Base-by-base conservation (phyloP, 2,329 filamentous ascomycete species). In the Rutstroemia sp. region DNA sequence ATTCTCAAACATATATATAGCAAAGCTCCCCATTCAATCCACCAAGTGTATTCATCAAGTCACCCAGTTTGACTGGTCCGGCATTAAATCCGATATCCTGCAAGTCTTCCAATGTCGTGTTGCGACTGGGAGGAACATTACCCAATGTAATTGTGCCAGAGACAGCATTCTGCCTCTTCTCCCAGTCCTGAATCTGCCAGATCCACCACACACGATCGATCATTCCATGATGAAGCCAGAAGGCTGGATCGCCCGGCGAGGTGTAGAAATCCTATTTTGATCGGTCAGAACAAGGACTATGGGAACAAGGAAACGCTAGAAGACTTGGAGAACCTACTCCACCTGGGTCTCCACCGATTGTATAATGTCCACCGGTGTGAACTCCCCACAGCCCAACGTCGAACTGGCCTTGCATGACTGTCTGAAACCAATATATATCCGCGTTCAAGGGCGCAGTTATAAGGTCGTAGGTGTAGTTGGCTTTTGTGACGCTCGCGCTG, bases 171-270 rank as follows among this genome's bases (percentile, higher is more conserved):
- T 60, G 55, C n/a, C 61, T 59, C 55, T 46, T 71, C 65, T 48
- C 66, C 63, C 63, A 73, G 58, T 76, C 70, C 27, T 74, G 70
- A 41, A 73, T 73, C 67, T 76, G 74, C 75, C 75, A 77, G 57
- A 77, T 72, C 64, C 73, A 76, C 64, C 74, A 76, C 50, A 75
- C 66, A 5, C 75, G 68, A 57, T 77, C 75, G 44, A 77, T 71
- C 62, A 74, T 70, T 0, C 68, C 73, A 54, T 77, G 75, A 57
- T 77, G 75, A 5, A 74, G 61, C 58, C 71, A 76, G 63, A 77
- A 77, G 2, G 65, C 72, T 1, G 75, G 75, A 51, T 77, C 75
- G 1, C 72, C 67, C 0, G 74, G 69, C 9, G 73, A 74, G 49
- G 74, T 69, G 56, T 70, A 71, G 59, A 73, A 71, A 57, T 77